A percentile compares a stretch with the other conserved stretches of the same genome.
Evolutionary conservation across 2,329 filamentous ascomycete species (phyloP).

Genomic region (Raffaelea ambrosiae): DNA sequence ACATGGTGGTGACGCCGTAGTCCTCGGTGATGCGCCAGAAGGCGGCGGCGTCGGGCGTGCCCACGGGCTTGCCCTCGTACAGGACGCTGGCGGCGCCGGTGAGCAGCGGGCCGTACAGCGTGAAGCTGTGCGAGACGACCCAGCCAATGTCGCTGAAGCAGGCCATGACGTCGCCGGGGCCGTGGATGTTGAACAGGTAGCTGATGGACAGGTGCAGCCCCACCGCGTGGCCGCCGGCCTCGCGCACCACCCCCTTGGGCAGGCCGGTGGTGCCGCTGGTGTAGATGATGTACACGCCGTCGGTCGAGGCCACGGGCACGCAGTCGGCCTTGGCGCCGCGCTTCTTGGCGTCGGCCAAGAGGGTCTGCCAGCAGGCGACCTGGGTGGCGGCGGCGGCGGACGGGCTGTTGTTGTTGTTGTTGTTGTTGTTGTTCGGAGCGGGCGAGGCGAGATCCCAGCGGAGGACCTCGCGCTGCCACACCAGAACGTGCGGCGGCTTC

Average conservation of each 20-base stretch:
- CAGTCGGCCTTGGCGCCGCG: constrained; percentile 62
- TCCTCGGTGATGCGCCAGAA: constrained; percentile 86
- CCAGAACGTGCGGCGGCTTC: constrained; percentile 64
- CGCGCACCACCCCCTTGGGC: constrained; percentile 75
- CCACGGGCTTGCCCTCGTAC: constrained; percentile 90
- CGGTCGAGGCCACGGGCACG: constrained; percentile 69
- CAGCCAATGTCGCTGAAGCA: constrained; percentile 69
- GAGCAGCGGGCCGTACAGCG: constrained; percentile 80
- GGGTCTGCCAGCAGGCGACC: constrained; percentile 55
- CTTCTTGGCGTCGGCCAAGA: constrained; percentile 62
- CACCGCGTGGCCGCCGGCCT: constrained; percentile 81
- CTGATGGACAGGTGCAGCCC: constrained; percentile 74
- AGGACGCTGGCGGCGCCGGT: constrained; percentile 78
- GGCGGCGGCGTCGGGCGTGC: constrained; percentile 76
- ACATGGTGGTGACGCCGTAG: constrained; percentile 75
- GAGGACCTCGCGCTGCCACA: constrained; percentile 77
- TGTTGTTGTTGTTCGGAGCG: constrained; percentile 54
- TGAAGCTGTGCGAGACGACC: constrained; percentile 74
- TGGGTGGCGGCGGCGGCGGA: background rate
- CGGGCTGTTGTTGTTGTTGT: constrained; percentile 45
- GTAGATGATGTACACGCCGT: constrained; percentile 85
- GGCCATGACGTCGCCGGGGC: constrained; percentile 65
- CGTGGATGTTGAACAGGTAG: constrained; percentile 74
- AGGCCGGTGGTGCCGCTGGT: constrained; percentile 75
- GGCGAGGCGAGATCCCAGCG: constrained; percentile 62